Conservation (phyloP, 2,329 filamentous ascomycete genomes). For the Fusarium pininemorale region DNA sequence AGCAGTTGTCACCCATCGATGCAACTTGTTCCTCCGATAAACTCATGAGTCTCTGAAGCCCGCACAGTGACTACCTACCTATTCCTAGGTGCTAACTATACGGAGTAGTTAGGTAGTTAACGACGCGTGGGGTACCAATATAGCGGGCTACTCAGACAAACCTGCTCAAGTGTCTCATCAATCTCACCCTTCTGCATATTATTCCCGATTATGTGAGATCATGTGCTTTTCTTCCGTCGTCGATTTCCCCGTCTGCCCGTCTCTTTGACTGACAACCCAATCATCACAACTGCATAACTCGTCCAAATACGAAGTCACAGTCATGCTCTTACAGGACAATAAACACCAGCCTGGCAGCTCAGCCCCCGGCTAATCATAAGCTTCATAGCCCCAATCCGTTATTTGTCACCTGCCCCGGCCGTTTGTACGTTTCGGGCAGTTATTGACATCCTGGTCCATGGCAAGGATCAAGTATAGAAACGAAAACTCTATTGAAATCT, state of each 20-base stretch:
- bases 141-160: not conserved
- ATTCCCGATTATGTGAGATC: constrained; percentile 21
- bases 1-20: not conserved
- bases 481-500: not conserved
- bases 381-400: constrained; percentile 7
- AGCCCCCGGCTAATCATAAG: constrained; percentile 32
- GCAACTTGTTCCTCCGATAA: not conserved
- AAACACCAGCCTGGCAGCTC: constrained; percentile 6
- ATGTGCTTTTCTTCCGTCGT: not conserved
- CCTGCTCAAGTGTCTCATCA: not conserved
- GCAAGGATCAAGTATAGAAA: not conserved
- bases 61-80: not conserved
- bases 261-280: not conserved
- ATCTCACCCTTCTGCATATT: not conserved
- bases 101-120: not conserved
- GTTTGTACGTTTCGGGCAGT: not conserved
- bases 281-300: not conserved
- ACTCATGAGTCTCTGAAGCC: not conserved
- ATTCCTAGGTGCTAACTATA: not conserved
- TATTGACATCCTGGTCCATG: not conserved
- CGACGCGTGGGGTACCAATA: not conserved
- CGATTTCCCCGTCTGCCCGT: not conserved
- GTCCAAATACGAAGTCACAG: not conserved
- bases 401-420: not conserved
- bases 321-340: constrained; percentile 1